A percentile compares a stretch with the other conserved stretches of the same genome.
Evolutionary conservation across 2,329 filamentous ascomycete species (phyloP).

Genomic region (Fusarium staphyleae): DNA sequence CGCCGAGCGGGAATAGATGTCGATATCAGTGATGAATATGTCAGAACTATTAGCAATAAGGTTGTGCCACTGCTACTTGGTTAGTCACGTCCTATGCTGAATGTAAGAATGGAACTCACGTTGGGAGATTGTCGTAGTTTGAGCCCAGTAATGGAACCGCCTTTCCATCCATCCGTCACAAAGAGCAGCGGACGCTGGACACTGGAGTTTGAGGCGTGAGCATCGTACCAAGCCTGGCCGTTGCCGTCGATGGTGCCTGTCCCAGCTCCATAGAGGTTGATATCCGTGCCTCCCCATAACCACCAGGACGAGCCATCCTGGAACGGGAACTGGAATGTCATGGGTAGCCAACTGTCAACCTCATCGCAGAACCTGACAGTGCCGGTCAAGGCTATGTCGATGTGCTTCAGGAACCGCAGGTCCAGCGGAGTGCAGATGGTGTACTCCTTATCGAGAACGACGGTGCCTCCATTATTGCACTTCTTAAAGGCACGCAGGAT

Average conservation of each 20-base stretch:
- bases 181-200: conserved; percentile 68
- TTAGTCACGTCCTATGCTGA: background rate
- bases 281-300: conserved; percentile 39
- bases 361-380: conserved; percentile 69
- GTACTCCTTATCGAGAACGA: conserved; percentile 65
- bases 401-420: conserved; percentile 66
- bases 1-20: conserved; percentile 63
- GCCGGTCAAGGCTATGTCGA: conserved; percentile 65
- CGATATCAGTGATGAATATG: conserved; percentile 68
- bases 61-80: conserved; percentile 49
- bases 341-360: conserved; percentile 69
- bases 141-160: conserved; percentile 64
- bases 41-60: conserved; percentile 70
- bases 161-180: conserved; percentile 65
- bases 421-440: conserved; percentile 69
- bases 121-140: conserved; percentile 63
- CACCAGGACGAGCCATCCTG: conserved; percentile 62
- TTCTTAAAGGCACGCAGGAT: conserved; percentile 15
- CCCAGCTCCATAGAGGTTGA: conserved; percentile 69
- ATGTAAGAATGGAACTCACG: background rate
- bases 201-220: conserved; percentile 52
- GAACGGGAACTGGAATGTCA: conserved; percentile 68
- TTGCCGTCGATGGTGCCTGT: conserved; percentile 62
- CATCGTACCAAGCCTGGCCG: conserved; percentile 70
- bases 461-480: conserved; percentile 68